Percentiles rank a stretch among this genome's conserved stretches.
Evolutionary conservation across 2,329 filamentous ascomycete species (phyloP).

Genomic region (Aspergillus niger): DNA sequence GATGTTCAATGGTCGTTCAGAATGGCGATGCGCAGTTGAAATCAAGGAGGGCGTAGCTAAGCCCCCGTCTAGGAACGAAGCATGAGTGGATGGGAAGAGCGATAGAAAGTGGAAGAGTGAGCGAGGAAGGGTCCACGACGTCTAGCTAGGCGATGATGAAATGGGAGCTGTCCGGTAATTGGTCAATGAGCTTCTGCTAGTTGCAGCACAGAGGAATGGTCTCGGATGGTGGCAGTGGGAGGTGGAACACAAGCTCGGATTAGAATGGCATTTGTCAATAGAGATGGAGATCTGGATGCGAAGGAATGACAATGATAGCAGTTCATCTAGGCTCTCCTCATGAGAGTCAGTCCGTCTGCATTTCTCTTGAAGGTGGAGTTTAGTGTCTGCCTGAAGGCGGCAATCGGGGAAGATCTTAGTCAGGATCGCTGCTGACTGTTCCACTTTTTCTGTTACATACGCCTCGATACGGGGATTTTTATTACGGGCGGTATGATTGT

Average conservation of each 20-base stretch:
- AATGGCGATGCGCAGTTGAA: neutral
- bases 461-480: too few relatives aligned
- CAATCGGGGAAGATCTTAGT: neutral
- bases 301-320: too few relatives aligned
- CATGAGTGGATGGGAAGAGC: slow-evolving; percentile 4
- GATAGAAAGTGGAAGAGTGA: neutral
- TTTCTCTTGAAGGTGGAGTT: too few relatives aligned
- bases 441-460: too few relatives aligned
- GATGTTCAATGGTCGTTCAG: neutral
- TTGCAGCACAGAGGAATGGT: neutral
- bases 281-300: too few relatives aligned
- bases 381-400: neutral
- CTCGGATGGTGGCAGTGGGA: neutral
- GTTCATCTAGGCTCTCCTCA: too few relatives aligned
- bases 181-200: slow-evolving; percentile 1
- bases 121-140: neutral
- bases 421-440: neutral
- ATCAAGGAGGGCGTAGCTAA: slow-evolving; percentile 1
- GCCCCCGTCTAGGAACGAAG: neutral
- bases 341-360: too few relatives aligned
- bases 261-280: too few relatives aligned
- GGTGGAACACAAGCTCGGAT: neutral
- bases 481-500: neutral
- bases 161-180: neutral
- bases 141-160: slow-evolving; percentile 5